Base-by-base conservation (phyloP, 345 rosid genomes). In the Linum tenue region DNA sequence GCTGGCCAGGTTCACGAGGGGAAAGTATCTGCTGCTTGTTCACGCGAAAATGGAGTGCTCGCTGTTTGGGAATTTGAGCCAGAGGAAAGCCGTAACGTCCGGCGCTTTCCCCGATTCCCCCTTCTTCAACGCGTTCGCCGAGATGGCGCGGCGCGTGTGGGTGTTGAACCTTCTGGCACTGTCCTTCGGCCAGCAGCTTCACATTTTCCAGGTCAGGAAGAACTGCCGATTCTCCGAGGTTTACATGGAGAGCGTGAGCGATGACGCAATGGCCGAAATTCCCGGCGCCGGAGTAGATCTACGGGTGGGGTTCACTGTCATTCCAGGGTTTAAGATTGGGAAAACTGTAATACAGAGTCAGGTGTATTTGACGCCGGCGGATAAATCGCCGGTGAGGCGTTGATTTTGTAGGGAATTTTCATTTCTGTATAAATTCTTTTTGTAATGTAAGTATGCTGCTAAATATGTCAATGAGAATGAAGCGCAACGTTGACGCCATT, bases 1-100 rank as follows among this genome's bases (percentile, higher is more conserved):
- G 7, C 75, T 94, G 3, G 87, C 88, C 4, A 72, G 63, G 64
- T 85, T 90, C 66, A 66, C 75, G 17, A 77, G 86, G 15, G 72
- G 70, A 7, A 94, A 86, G 85, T 94, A 94, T 64, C 77, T 78
- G 55, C 80, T 72, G 42, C 81, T 94, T 2, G 89, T 94, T 0
- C 99, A 94, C 77, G 92, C 97, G 44, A 94, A 90, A 72, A 88
- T 94, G 99, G 99, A 94, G 77, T 88, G 96, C 50, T 90, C 97
- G 1, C 80, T 94, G 64, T 94, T 90, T 63, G 87, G 96, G 37
- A 94, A 85, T 68, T 73, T 88, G 83, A 86, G 78, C 84, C 96
- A 85, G 78, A 77, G 99, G 74, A 94, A 94, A 75, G 63, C 80
- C 37, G 76, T 94, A 50, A 85, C 59, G 53, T 78, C 86, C 39